Conservation (phyloP, 2,329 filamentous ascomycete species). For the Podosphaera fusca region DNA sequence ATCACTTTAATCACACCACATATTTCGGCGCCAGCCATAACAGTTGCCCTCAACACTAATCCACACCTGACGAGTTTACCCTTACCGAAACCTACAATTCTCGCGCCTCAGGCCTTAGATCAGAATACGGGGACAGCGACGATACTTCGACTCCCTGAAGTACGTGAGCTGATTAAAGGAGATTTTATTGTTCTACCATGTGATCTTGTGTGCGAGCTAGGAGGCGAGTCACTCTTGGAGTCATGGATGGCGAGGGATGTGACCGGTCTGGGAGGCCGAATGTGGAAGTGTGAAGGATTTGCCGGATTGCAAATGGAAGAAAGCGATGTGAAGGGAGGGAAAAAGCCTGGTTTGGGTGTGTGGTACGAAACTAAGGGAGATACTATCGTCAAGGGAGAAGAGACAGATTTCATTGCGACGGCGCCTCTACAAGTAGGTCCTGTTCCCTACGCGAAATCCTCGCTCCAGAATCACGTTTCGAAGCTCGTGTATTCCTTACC, state of each 20-base stretch:
- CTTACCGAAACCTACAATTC: slow-evolving; percentile 46
- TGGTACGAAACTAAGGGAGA: slow-evolving; percentile 76
- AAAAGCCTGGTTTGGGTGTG: slow-evolving; percentile 63
- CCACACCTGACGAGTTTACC: slow-evolving; percentile 55
- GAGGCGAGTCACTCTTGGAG: slow-evolving; percentile 61
- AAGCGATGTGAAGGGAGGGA: slow-evolving; percentile 31
- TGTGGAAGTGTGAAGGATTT: slow-evolving; percentile 22
- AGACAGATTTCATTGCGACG: slow-evolving; percentile 77
- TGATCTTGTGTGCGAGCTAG: slow-evolving; percentile 76
- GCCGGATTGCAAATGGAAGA: slow-evolving; percentile 23
- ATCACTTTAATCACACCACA: slow-evolving; percentile 41
- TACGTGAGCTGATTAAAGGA: slow-evolving; percentile 52
- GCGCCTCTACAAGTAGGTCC: slow-evolving; percentile 37
- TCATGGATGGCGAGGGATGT: slow-evolving; percentile 74
- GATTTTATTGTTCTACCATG: slow-evolving; percentile 87
- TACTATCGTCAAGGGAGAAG: slow-evolving; percentile 62
- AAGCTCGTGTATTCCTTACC: slow-evolving; percentile 70
- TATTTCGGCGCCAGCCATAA: slow-evolving; percentile 42
- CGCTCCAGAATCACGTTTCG: slow-evolving; percentile 44
- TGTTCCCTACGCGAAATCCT: slow-evolving; percentile 35
- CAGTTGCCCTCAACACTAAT: slow-evolving; percentile 49
- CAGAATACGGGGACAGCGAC: slow-evolving; percentile 78
- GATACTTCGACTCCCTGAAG: slow-evolving; percentile 62
- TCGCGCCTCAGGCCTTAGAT: slow-evolving; percentile 54
- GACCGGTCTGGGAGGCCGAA: slow-evolving; percentile 39